Conservation (phyloP, 2,329 filamentous ascomycete genomes). For the Colletotrichum sp. region DNA sequence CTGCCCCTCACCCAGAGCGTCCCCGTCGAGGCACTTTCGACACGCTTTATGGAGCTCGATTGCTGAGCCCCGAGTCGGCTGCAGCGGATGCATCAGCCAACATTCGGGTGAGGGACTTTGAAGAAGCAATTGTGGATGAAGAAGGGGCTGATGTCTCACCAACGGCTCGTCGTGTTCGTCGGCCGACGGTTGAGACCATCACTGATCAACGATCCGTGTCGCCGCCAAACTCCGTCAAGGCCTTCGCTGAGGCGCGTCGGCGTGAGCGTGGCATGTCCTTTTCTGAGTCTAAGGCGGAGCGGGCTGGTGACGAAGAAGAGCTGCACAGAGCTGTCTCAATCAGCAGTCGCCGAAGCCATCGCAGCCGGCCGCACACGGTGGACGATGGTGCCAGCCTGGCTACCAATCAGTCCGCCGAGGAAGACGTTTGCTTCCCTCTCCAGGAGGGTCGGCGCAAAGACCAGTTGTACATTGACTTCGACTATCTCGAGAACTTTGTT, state of each 20-base stretch:
- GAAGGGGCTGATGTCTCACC: slow-evolving; percentile 58
- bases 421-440: slow-evolving; percentile 89
- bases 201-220: slow-evolving; percentile 74
- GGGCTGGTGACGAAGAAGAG: slow-evolving; percentile 51
- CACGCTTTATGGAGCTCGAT: slow-evolving; percentile 65
- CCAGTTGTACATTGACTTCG: slow-evolving; percentile 87
- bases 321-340: slow-evolving; percentile 76
- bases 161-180: slow-evolving; percentile 50
- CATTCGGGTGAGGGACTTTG: slow-evolving; percentile 76
- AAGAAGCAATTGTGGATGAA: slow-evolving; percentile 84
- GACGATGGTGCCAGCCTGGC: slow-evolving; percentile 67
- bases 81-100: slow-evolving; percentile 34
- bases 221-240: slow-evolving; percentile 96
- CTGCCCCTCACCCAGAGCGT: slow-evolving; percentile 64
- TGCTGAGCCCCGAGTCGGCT: slow-evolving; percentile 41
- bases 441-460: slow-evolving; percentile 71
- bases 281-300: slow-evolving; percentile 48
- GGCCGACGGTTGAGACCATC: slow-evolving; percentile 61
- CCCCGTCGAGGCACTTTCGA: slow-evolving; percentile 76
- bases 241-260: slow-evolving; percentile 89
- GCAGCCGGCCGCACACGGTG: slow-evolving; percentile 63
- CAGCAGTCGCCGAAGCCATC: slow-evolving; percentile 65
- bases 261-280: slow-evolving; percentile 75
- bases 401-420: slow-evolving; percentile 76
- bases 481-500: slow-evolving; percentile 93